Conservation (phyloP, 768 basidiomycete species). For the Xerocomus brunneocitrinus region DNA sequence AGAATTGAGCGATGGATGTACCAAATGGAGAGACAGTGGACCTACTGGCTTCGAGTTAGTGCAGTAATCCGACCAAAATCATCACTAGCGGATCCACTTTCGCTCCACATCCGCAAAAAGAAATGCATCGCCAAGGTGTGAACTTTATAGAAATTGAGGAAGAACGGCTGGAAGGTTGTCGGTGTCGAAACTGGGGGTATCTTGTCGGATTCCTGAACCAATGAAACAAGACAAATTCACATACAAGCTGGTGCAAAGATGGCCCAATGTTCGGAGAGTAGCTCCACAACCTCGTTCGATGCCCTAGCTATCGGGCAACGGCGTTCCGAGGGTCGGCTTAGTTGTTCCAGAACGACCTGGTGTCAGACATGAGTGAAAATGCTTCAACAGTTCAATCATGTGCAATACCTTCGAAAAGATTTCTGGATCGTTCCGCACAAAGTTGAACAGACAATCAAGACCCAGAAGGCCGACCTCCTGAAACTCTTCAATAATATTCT, state of each 20-base stretch:
- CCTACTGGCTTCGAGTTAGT: conserved; percentile 81
- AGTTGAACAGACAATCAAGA: conserved; percentile 75
- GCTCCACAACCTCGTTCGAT: conserved; percentile 81
- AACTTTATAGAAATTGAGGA: conserved; percentile 77
- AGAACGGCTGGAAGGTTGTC: conserved; percentile 80
- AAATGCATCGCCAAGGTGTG: conserved; percentile 80
- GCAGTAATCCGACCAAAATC: conserved; percentile 79
- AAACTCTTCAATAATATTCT: conserved; percentile 75
- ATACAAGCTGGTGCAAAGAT: conserved; percentile 82
- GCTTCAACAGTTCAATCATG: background rate
- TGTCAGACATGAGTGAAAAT: conserved; percentile 6
- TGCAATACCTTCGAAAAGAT: conserved; percentile 62
- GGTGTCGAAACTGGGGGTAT: conserved; percentile 58
- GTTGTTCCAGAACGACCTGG: conserved; percentile 78
- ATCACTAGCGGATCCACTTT: conserved; percentile 69
- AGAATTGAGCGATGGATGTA: conserved; percentile 6
- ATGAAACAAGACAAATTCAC: conserved; percentile 23
- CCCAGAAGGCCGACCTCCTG: conserved; percentile 75
- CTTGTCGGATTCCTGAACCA: conserved; percentile 1
- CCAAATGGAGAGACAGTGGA: conserved; percentile 14
- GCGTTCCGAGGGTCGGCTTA: conserved; percentile 65
- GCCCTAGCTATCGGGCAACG: conserved; percentile 81
- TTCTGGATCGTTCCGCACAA: conserved; percentile 66
- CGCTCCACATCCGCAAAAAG: conserved; percentile 91
- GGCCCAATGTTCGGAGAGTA: conserved; percentile 80